Evolutionary conservation across 768 basidiomycete species (phyloP), one percentile per base, ranked within the genome.

Genomic region (Lactifluus pinguis): DNA sequence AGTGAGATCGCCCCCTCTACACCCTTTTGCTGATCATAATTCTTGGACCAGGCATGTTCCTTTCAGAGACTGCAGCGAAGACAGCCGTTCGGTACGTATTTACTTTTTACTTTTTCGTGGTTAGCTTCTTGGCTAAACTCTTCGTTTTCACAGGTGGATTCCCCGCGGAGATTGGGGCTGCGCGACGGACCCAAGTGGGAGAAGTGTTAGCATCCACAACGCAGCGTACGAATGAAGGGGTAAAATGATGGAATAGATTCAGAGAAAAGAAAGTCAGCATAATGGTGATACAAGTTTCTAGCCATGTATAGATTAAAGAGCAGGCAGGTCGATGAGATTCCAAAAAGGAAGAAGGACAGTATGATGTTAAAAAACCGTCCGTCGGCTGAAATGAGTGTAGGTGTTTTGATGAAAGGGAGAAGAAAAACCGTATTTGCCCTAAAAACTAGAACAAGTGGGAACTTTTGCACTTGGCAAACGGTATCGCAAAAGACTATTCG

Each of bases 121-220:
- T 11, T 50, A 29, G 4, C 4, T 57, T 17, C 49, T 19, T 14
- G 30, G 29, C 51, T 61, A 25, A 57, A 19, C 44, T 14, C 25
- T 2, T 15, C 41, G 30, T 71, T 25, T 25, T 25, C 25, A 25
- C 25, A 89, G 89, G 64, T 95, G 92, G 94, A 87, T 94, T 72
- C 94, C 94, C 51, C 86, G 92, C 68, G 89, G 86, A 58, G 95
- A 98, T 72, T 99, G 95, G 95, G 95, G 95, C 58, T 97, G 95
- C 70, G 79, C 90, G 3, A 75, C 91, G 34, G 97, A 99, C 72
- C 97, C 97, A 34, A 94, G 92, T 64, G 97, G 97, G 34, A 80
- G 97, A 53, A 93, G 91, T 64, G 95, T 98, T 70, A 87, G 83
- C 73, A 98, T 98, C 68, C 97, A 99, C 80, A 91, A 87, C 68